These are phyloP conservation scores for Chalaropsis thielavioides DNA, from an alignment of 2,329 filamentous ascomycete genomes.

Conservation along the genomic window DNA sequence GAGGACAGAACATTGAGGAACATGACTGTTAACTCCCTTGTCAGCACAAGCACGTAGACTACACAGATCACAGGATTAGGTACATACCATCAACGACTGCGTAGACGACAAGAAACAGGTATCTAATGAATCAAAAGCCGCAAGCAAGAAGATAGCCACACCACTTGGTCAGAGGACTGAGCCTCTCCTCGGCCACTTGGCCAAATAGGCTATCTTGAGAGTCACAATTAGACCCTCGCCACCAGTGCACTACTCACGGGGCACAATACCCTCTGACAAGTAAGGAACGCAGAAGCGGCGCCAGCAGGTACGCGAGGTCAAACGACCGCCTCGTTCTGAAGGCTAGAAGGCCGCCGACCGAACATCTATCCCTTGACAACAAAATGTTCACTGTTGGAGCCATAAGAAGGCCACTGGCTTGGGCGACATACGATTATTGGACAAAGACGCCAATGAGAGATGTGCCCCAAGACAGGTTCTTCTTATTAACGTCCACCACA, in stretches of 20 bases:
- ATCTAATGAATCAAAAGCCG: background rate
- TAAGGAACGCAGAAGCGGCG: background rate
- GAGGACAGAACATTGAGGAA: background rate
- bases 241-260: background rate
- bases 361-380: no score
- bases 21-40: no score
- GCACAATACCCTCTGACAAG: background rate
- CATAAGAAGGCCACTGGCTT: no score
- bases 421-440: no score
- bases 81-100: background rate
- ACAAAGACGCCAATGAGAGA: no score
- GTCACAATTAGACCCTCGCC: background rate
- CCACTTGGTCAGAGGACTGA: background rate
- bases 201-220: background rate
- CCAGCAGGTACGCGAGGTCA: background rate
- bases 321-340: background rate
- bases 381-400: no score
- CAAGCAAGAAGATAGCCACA: background rate
- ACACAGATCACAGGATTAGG: background rate
- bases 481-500: no score
- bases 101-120: background rate
- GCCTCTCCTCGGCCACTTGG: background rate
- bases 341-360: no score
- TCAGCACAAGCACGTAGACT: background rate
- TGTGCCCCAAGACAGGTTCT: no score